These are phyloP conservation scores for Alternaria infectoria DNA, from an alignment of 2,329 filamentous ascomycete genomes.

Conservation along the genomic window DNA sequence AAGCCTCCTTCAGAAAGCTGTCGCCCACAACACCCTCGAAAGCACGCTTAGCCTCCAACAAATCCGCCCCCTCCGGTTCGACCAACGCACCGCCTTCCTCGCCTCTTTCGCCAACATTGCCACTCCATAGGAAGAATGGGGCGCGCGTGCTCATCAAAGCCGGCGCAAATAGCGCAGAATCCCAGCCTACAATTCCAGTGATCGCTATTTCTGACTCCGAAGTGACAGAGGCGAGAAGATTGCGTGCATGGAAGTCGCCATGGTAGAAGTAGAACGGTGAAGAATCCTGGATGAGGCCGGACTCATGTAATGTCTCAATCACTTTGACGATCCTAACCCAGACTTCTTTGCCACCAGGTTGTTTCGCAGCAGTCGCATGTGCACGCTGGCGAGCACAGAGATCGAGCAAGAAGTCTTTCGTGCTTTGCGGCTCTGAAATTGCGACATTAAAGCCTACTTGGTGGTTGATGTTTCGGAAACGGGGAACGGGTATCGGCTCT, in stretches of 20 bases:
- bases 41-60: not conserved
- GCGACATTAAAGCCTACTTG: not conserved
- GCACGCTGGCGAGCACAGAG: not conserved
- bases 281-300: not conserved
- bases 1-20: not conserved
- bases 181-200: slow-evolving; percentile 33
- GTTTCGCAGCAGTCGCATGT: not conserved
- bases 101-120: too few relatives aligned
- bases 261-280: not conserved
- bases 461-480: not conserved
- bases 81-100: not conserved
- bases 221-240: not conserved
- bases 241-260: not conserved
- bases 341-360: not conserved
- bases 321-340: not conserved
- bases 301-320: not conserved
- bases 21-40: not conserved
- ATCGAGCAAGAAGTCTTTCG: not conserved
- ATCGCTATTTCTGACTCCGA: slow-evolving; percentile 6
- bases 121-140: slow-evolving; percentile 28
- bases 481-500: not conserved
- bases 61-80: not conserved
- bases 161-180: slow-evolving; percentile 28
- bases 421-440: not conserved
- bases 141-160: slow-evolving; percentile 17